Percentiles rank a stretch among this genome's conserved stretches.
Conservation (phyloP, 2,329 filamentous ascomycete genomes). For the Neofusicoccum ribis region DNA sequence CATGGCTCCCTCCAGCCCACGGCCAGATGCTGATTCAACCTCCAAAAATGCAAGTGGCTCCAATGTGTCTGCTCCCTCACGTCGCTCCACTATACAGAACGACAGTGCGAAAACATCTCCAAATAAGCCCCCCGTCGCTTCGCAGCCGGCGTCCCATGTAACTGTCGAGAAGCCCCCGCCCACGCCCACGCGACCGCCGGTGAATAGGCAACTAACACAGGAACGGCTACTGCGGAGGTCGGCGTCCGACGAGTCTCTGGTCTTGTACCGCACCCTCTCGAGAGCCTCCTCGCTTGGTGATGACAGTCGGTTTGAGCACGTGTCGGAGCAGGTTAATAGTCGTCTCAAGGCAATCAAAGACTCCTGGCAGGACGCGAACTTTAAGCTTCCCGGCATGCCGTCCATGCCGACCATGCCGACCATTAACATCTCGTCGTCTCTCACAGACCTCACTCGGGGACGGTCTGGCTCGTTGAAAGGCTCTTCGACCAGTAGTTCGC, state of each 20-base stretch:
- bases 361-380: slow-evolving; percentile 79
- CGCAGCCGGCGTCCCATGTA: slow-evolving; percentile 15
- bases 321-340: slow-evolving; percentile 83
- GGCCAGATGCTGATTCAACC: not conserved
- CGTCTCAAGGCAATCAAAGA: slow-evolving; percentile 88
- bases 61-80: not conserved
- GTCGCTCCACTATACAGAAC: slow-evolving; percentile 13
- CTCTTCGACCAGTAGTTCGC: not conserved
- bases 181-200: slow-evolving; percentile 18
- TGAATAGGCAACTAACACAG: slow-evolving; percentile 19
- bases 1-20: not conserved
- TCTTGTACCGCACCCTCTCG: slow-evolving; percentile 72
- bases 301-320: slow-evolving; percentile 75
- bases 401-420: slow-evolving; percentile 41
- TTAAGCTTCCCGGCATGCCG: slow-evolving; percentile 57
- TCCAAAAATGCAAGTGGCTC: not conserved
- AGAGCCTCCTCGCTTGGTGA: slow-evolving; percentile 81
- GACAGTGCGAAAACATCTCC: not conserved
- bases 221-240: slow-evolving; percentile 54
- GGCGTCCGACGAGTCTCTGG: slow-evolving; percentile 75
- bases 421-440: slow-evolving; percentile 25
- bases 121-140: slow-evolving; percentile 14
- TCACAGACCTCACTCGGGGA: slow-evolving; percentile 15
- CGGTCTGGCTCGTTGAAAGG: slow-evolving; percentile 10
- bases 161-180: not conserved